A percentile compares a stretch with the other conserved stretches of the same genome.
These are phyloP conservation scores for Camelina hispida DNA, from an alignment of 345 rosid species.

Conservation along the genomic window DNA sequence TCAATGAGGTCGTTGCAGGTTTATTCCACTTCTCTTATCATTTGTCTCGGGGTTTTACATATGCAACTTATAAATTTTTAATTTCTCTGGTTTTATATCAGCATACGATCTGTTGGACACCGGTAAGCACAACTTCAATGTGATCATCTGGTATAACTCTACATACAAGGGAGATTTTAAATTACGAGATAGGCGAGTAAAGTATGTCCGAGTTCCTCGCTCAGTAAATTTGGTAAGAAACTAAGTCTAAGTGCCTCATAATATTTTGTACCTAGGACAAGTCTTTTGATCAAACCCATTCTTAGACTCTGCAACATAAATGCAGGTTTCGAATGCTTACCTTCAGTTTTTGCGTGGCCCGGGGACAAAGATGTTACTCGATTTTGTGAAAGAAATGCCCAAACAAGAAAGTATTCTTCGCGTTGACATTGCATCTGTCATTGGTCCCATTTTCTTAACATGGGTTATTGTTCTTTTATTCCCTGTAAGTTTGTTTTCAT, in stretches of 20 bases:
- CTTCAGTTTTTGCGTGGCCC: constrained; percentile 61
- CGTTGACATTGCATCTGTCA: constrained; percentile 70
- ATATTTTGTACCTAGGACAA: not conserved
- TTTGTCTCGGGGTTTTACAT: not conserved
- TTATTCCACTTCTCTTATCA: constrained; percentile 25
- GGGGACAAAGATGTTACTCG: constrained; percentile 56
- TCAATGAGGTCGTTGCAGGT: constrained; percentile 79
- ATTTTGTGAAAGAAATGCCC: constrained; percentile 88
- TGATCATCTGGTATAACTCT: constrained; percentile 85
- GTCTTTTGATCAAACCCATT: constrained; percentile 47
- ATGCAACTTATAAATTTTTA: constrained; percentile 1
- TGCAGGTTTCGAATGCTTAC: constrained; percentile 78
- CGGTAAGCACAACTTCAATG: constrained; percentile 57
- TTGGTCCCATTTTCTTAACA: constrained; percentile 82
- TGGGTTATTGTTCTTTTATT: constrained; percentile 60
- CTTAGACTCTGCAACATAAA: constrained; percentile 44
- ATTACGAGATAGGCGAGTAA: constrained; percentile 1
- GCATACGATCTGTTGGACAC: constrained; percentile 90
- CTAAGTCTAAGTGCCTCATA: not conserved
- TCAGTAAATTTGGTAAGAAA: constrained; percentile 74
- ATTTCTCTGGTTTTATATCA: constrained; percentile 39
- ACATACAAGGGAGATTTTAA: constrained; percentile 48
- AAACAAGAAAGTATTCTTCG: constrained; percentile 49
- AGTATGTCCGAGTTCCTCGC: constrained; percentile 68
- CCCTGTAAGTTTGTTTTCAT: constrained; percentile 61